These are phyloP conservation scores for Botryotinia convoluta DNA, from an alignment of 2,329 filamentous ascomycete genomes.

Conservation along the genomic window DNA sequence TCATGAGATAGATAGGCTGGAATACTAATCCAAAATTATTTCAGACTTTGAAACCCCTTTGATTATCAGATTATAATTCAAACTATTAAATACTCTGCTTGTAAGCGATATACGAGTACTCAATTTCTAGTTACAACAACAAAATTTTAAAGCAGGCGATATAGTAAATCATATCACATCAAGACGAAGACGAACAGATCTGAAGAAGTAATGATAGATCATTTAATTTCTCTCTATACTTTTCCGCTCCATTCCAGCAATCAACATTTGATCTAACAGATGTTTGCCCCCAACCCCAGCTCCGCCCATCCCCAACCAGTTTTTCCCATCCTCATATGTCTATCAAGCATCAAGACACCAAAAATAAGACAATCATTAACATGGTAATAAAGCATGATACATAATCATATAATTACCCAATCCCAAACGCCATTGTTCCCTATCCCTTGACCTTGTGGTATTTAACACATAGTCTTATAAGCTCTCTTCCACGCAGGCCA, in stretches of 20 bases:
- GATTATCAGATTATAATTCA: background rate
- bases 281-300: background rate
- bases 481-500: constrained; percentile 34
- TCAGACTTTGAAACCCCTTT: background rate
- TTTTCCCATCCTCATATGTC: background rate
- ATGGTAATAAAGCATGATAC: background rate
- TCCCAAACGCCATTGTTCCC: background rate
- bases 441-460: background rate
- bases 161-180: background rate
- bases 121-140: background rate
- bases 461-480: constrained; percentile 17
- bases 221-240: background rate
- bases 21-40: background rate
- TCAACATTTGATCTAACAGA: background rate
- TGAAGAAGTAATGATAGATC: background rate
- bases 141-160: background rate
- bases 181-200: background rate
- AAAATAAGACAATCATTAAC: constrained; percentile 8
- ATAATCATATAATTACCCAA: background rate
- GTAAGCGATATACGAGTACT: background rate
- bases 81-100: background rate
- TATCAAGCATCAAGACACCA: background rate
- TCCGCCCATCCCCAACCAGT: too few species aligned
- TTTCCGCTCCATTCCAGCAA: background rate
- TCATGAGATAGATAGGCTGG: background rate